Percentiles rank a stretch among this genome's conserved stretches.
Conservation (phyloP, 108 stramenopile species). For the Nitzschia sp. region DNA sequence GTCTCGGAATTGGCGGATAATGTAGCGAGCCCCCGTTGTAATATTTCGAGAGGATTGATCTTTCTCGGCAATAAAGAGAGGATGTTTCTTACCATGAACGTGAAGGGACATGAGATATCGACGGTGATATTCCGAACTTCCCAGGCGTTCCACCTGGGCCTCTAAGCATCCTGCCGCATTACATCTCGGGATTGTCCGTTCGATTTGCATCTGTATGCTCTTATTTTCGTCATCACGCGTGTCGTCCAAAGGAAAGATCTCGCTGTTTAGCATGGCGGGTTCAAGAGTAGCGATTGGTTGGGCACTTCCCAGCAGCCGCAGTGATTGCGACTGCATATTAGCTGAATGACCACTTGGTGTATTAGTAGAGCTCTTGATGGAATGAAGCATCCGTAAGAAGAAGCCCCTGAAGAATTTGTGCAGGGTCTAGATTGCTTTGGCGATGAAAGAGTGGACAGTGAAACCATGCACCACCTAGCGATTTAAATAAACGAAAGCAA, state of each 20-base stretch:
- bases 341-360: too few species aligned
- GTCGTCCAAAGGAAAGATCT: neutral
- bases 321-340: neutral
- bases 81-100: neutral
- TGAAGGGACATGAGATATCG: conserved; percentile 9
- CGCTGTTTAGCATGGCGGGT: neutral
- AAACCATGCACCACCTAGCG: too few species aligned
- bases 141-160: neutral
- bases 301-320: neutral
- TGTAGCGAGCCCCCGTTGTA: neutral
- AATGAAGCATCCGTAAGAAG: too few species aligned
- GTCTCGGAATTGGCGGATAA: neutral
- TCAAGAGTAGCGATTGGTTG: neutral
- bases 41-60: neutral
- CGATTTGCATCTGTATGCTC: neutral
- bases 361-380: too few species aligned
- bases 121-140: neutral
- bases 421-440: too few species aligned
- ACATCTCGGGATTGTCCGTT: neutral
- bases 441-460: too few species aligned
- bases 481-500: too few species aligned
- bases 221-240: neutral
- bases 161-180: neutral
- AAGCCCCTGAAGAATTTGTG: too few species aligned
- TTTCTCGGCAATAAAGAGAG: neutral